Percentiles rank a stretch among this genome's conserved stretches.
phyloP scores from a whole-genome alignment of 768 basidiomycete genomes.

The Lactarius sp. region DNA sequence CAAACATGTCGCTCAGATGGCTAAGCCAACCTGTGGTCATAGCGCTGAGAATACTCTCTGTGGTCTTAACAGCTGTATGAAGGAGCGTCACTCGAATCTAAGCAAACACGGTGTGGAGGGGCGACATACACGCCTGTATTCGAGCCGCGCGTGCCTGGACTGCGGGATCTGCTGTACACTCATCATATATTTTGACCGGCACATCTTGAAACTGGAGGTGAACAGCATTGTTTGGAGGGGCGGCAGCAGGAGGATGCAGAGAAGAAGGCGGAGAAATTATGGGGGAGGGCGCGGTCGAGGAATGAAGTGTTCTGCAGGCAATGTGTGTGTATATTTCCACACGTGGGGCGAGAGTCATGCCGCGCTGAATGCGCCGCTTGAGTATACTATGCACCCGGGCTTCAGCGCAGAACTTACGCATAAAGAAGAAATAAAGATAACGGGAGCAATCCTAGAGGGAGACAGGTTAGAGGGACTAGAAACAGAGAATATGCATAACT shows the following conservation, averaged over 20 bases:
- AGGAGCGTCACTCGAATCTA: not conserved
- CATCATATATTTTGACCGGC: slow-evolving; percentile 10
- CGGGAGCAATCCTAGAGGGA: slow-evolving; percentile 22
- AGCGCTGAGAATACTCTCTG: slow-evolving; percentile 26
- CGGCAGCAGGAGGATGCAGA: not conserved
- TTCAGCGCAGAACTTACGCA: slow-evolving; percentile 13
- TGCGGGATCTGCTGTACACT: slow-evolving; percentile 22
- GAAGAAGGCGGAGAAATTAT: not conserved
- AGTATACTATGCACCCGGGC: not conserved
- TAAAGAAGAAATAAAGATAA: slow-evolving; percentile 24
- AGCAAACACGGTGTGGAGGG: not conserved
- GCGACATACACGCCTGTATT: slow-evolving; percentile 24
- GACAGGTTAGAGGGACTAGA: not conserved
- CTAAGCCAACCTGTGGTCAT: slow-evolving; percentile 26
- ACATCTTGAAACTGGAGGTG: slow-evolving; percentile 11
- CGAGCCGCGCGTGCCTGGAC: slow-evolving; percentile 27
- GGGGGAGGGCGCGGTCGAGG: not conserved
- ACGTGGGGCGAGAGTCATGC: slow-evolving; percentile 26
- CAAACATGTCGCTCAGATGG: slow-evolving; percentile 23
- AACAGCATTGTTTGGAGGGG: not conserved
- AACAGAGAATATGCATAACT: not conserved
- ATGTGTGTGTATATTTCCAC: slow-evolving; percentile 26
- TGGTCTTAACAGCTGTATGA: slow-evolving; percentile 24
- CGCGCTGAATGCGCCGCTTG: slow-evolving; percentile 10
- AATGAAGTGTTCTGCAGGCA: slow-evolving; percentile 23